These are phyloP conservation scores for Cubamyces lactineus DNA, from an alignment of 768 basidiomycete species.

Conservation along the genomic window DNA sequence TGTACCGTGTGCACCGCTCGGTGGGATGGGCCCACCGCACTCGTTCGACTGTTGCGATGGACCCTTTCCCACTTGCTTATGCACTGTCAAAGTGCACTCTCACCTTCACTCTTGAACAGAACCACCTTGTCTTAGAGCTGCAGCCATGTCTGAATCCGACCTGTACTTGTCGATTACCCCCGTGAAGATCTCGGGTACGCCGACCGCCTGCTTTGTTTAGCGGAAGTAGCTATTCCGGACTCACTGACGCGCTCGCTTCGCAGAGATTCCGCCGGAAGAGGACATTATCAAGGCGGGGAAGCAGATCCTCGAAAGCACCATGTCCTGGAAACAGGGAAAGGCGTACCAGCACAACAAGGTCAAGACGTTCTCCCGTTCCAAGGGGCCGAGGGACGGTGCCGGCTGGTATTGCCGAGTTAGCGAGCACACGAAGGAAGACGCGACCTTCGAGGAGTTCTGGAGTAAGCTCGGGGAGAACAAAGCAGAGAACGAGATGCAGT, in stretches of 20 bases:
- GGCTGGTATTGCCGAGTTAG: conserved; percentile 73
- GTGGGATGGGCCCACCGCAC: neutral
- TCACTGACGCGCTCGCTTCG: neutral
- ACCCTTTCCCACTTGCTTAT: neutral
- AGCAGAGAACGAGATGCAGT: conserved; percentile 72
- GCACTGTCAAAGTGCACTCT: too few species aligned
- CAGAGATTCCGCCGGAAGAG: conserved; percentile 68
- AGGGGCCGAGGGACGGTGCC: conserved; percentile 56
- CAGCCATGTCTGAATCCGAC: conserved; percentile 26
- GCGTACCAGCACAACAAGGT: conserved; percentile 56
- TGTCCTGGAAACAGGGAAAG: conserved; percentile 71
- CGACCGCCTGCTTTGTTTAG: neutral
- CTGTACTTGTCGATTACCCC: conserved; percentile 45
- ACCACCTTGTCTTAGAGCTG: too few species aligned
- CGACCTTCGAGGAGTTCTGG: conserved; percentile 77
- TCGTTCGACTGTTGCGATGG: neutral
- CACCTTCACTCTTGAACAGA: too few species aligned
- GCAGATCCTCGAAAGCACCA: conserved; percentile 57
- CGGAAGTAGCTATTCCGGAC: neutral
- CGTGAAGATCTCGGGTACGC: conserved; percentile 44
- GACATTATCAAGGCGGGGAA: conserved; percentile 55
- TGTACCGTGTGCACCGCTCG: neutral
- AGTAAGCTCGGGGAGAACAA: conserved; percentile 66
- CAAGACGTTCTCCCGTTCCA: conserved; percentile 56
- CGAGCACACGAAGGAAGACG: conserved; percentile 65